Evolutionary conservation across 2,329 filamentous ascomycete species (phyloP), one percentile per base, ranked within the genome.

Genomic region (Elsinoe batatas): DNA sequence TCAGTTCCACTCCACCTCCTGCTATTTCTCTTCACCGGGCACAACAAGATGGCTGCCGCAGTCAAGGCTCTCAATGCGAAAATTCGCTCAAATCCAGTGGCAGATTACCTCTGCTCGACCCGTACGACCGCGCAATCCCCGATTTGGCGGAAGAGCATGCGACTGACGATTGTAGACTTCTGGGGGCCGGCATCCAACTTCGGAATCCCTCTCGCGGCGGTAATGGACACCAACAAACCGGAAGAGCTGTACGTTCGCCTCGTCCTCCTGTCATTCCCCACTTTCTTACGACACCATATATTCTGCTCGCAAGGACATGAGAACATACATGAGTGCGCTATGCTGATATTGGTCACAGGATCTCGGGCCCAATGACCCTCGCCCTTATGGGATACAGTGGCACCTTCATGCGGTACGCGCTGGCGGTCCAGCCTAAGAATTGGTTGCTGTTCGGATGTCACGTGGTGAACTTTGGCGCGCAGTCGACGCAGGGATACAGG

Each of bases 371-470:
- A 61, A 84, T 84, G 80, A 85, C 82, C 56, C 72, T 69, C 63
- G 79, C 81, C 44, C 75, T 85, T 26, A 72, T 75, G 61, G 66
- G 80, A 67, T 85, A 85, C 74, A 79, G 78, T 20, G 79, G 68
- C 46, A 80, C 79, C 57, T 85, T 85, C 72, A 83, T 83, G 80
- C 81, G 82, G 67, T 85, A 84, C 72, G 72, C 82, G 57, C 67
- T 85, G 59, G 81, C 82, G 59, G 80, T 85, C 56, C 73, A 73
- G 13, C 82, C 82, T 38, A 75, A 74, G 64, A 85, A 85, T 72
- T 84, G 83, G 72, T 79, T 85, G 61, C 79, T 85, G 56, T 84
- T 85, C 69, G 81, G 78, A 61, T 84, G 81, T 73, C 82, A 85
- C 69, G 71, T 79, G 58, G 76, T 83, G 70, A 85, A 85, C 72